Evolutionary conservation across 1,284 basidiomycete genomes (phyloP), one percentile per base, ranked within the genome.

Genomic region (Ustilago tritici): DNA sequence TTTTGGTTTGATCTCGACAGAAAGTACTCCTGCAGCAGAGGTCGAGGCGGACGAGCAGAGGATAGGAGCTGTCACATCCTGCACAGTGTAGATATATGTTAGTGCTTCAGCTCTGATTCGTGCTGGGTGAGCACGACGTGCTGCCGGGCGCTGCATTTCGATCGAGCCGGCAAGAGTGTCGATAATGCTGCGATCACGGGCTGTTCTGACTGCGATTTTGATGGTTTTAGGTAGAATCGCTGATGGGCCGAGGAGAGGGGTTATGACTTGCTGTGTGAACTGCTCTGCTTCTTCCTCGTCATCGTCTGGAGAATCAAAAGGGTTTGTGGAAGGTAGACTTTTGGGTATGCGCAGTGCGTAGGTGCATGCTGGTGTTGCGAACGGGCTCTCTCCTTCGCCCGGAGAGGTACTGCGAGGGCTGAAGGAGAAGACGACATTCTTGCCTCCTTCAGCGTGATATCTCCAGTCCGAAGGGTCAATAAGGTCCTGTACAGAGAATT

Each of bases 391-490:
- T 11, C 54, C 56, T 8, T 47, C 53, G 7, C 47, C 53, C 8
- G 10, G 49, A 50, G 49, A 28, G n/a, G 9, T 5, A 15, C 15
- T 5, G 7, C 52, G n/a, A 9, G 64, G 70, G 0, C 17, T 41
- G 47, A 66, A 78, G 28, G 71, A 68, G 23, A 80, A 59, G 1
- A 80, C 65, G 8, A 80, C n/a, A 34, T 80, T 80, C 49, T 77
- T 75, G 23, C 78, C 78, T 5, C 78, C 78, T 61, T 80, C 78
- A 17, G 68, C 67, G 8, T 70, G 71, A 43, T 80, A 80, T 41
- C 35, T 62, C 78, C 78, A 80, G 23, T 77, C 56, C 3, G 60
- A 49, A 1, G 78, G 65, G 14, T 69, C 59, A 14, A 78, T 65
- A 5, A 50, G 28, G 41, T 74, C 65, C 31, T 61, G 52, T 23